A percentile compares a stretch with the other conserved stretches of the same genome.
Conservation (phyloP, 805 yeast genomes). For the Clavispora fructus region DNA sequence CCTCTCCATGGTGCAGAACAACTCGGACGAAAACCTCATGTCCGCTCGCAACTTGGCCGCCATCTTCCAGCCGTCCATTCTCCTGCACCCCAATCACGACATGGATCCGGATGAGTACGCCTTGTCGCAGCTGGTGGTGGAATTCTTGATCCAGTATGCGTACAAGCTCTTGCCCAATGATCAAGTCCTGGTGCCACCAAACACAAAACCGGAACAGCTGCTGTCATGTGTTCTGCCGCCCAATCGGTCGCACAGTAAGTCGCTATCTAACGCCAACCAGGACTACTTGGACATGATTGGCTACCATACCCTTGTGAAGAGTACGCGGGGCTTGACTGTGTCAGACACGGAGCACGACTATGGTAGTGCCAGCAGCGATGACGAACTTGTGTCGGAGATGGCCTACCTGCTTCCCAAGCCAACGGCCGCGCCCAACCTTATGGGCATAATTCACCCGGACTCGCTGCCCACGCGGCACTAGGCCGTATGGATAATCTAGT, state of each 20-base stretch:
- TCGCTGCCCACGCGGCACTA: background rate
- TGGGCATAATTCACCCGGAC: background rate
- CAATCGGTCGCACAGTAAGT: constrained; percentile 29
- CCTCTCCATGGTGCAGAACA: constrained; percentile 76
- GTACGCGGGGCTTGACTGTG: constrained; percentile 7
- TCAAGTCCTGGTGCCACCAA: constrained; percentile 7
- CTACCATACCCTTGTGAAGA: constrained; percentile 19
- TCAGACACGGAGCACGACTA: constrained; percentile 14
- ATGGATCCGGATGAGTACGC: constrained; percentile 90
- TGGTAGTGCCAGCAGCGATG: constrained; percentile 14
- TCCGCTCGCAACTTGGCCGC: constrained; percentile 91
- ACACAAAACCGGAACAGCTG: background rate
- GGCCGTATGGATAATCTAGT: too few relatives aligned
- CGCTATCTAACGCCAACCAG: constrained; percentile 24
- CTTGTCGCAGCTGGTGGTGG: constrained; percentile 77
- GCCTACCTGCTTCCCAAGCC: background rate
- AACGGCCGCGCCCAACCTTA: background rate
- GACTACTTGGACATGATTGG: constrained; percentile 36
- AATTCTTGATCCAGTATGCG: constrained; percentile 82
- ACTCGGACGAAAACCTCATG: constrained; percentile 79
- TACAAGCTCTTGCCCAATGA: constrained; percentile 65
- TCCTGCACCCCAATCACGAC: constrained; percentile 90
- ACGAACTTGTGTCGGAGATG: constrained; percentile 3
- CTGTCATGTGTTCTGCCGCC: constrained; percentile 2
- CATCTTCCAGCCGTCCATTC: constrained; percentile 92